Base-by-base conservation (phyloP, 257 asterid genomes). In the Solanum neorickii region DNA sequence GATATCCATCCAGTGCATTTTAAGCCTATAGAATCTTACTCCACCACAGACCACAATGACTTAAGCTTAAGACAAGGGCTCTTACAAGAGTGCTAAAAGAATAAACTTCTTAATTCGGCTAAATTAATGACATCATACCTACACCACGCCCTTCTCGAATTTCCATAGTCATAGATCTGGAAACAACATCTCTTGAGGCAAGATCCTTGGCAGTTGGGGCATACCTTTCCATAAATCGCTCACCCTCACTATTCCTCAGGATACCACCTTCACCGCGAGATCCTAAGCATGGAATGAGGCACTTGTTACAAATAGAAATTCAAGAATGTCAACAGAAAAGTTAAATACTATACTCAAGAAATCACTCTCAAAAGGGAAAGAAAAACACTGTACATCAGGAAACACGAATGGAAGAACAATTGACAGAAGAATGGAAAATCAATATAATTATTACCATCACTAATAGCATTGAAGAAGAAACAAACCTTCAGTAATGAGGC, bases 181-280 rank as follows among this genome's bases (percentile, higher is more conserved):
- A 95, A 86, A 97, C 99, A 83, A 97, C 99, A 91, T 97, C 99
- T 91, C 99, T 93, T 76, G 98, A 95, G 15, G 99, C 99, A 91
- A 97, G 99, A 94, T 97, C 99, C 96, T 97, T 97, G 16, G 99
- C 99, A 18, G 99, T 94, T 86, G 99, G 99, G 87, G 99, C 99
- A 92, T 95, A 97, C 37, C 99, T 94, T 89, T 95, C 99, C 99
- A 97, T 97, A 94, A 97, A 97, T 86, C 99, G 92, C 93, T 97
- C 99, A 85, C 99, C 99, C 91, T 97, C 99, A 83, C 98, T 95
- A 87, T 97, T 97, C 91, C 98, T 94, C 85, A 97, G 98, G 86
- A 95, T 94, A 75, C 99, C 99, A 90, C 99, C 99, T 93, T 97
- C 99, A 89, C 99, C 99, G 88, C 99, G 97, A 85, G 99, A 97